Conservation (phyloP, 1,284 basidiomycete species). For the Athelia psychrophila region DNA sequence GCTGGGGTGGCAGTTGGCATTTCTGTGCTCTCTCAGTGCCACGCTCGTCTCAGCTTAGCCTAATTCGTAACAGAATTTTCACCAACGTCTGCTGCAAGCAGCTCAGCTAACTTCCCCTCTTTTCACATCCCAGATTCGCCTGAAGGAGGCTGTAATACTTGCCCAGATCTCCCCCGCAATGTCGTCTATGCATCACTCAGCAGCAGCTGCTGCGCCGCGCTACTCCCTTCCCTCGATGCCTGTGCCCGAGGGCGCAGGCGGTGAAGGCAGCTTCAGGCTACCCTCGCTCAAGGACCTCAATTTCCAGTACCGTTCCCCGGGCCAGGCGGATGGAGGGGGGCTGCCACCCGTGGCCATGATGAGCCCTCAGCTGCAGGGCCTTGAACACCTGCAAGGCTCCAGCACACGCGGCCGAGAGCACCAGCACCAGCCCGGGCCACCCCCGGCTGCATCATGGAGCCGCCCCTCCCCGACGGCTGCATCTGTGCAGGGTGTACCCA, state of each 20-base stretch:
- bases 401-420: no score
- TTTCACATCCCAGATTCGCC: constrained; percentile 34
- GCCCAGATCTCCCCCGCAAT: constrained; percentile 19
- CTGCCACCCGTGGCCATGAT: constrained; percentile 12
- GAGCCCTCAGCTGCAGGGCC: not conserved
- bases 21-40: not conserved
- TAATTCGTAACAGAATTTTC: no score
- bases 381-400: not conserved
- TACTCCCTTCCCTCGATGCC: constrained; percentile 36
- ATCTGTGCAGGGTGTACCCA: constrained; percentile 3
- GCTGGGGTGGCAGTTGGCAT: not conserved
- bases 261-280: constrained; percentile 51
- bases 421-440: no score
- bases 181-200: constrained; percentile 39
- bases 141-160: constrained; percentile 29
- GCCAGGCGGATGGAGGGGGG: constrained; percentile 21
- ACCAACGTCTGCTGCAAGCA: constrained; percentile 34
- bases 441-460: constrained; percentile 7
- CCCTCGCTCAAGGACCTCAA: constrained; percentile 68
- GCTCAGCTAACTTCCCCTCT: no score
- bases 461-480: constrained; percentile 7
- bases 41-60: not conserved
- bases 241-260: constrained; percentile 28
- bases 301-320: constrained; percentile 41
- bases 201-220: constrained; percentile 25